phyloP scores from a whole-genome alignment of 305 asterid species.

The Fraxinus velutina region DNA sequence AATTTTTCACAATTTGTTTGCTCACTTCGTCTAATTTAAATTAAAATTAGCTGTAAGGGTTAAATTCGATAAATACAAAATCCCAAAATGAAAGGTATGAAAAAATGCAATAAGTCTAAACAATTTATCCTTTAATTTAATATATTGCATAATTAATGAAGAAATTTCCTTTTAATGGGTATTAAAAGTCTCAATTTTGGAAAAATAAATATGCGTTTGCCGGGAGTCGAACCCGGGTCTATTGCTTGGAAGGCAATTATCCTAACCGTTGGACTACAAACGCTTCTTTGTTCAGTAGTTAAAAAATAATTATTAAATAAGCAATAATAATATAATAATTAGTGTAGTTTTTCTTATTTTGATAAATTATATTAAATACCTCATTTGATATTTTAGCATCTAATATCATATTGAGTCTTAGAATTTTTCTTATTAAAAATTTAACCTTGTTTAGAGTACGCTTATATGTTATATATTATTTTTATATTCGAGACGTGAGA shows the following conservation, averaged over 20 bases:
- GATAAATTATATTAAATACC: background rate
- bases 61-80: no score
- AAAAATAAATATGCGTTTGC: slow-evolving; percentile 35
- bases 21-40: background rate
- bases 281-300: background rate
- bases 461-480: no score
- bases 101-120: background rate
- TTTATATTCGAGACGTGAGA: background rate
- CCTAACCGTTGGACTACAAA: slow-evolving; percentile 75
- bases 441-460: background rate
- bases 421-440: no score
- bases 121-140: background rate
- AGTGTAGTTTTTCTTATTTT: background rate
- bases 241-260: slow-evolving; percentile 74
- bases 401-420: background rate
- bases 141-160: background rate
- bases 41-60: no score
- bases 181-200: background rate
- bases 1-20: background rate
- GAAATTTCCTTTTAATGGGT: background rate
- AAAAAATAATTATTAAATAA: no score
- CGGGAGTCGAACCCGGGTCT: slow-evolving; percentile 73
- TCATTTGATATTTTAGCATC: background rate
- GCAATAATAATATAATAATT: background rate
- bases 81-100: background rate